phyloP scores from a whole-genome alignment of 805 yeast genomes.

The Pichia kluyveri region DNA sequence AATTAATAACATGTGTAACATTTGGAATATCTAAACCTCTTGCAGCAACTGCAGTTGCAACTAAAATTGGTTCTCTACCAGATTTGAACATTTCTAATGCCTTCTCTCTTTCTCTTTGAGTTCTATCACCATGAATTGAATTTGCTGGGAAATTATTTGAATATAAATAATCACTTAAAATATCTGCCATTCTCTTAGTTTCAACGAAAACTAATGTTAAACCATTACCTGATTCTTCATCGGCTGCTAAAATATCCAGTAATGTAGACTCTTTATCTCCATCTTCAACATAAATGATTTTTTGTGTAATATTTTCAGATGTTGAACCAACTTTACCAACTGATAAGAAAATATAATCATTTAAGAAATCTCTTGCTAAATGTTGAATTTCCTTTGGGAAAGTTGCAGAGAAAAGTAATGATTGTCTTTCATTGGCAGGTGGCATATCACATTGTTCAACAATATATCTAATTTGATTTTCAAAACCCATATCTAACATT shows the following conservation, averaged over 20 bases:
- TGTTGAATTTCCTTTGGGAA: slow-evolving; percentile 97
- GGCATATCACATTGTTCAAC: slow-evolving; percentile 99
- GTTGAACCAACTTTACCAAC: slow-evolving; percentile 99
- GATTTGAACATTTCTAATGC: slow-evolving; percentile 90
- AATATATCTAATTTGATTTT: slow-evolving; percentile 97
- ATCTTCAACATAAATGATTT: slow-evolving; percentile 84
- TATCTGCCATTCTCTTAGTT: slow-evolving; percentile 98
- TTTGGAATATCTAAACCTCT: slow-evolving; percentile 99
- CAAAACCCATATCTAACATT: slow-evolving; percentile 99
- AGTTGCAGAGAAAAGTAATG: slow-evolving; percentile 97
- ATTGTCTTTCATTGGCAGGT: slow-evolving; percentile 80
- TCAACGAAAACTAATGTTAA: slow-evolving; percentile 93
- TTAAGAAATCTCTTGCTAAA: slow-evolving; percentile 94
- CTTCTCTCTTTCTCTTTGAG: slow-evolving; percentile 95
- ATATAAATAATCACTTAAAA: slow-evolving; percentile 83
- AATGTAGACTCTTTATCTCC: slow-evolving; percentile 86
- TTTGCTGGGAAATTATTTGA: slow-evolving; percentile 92
- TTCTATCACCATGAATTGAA: slow-evolving; percentile 98
- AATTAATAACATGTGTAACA: slow-evolving; percentile 95
- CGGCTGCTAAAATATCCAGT: slow-evolving; percentile 73
- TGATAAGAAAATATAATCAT: slow-evolving; percentile 89
- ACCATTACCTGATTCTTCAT: slow-evolving; percentile 66
- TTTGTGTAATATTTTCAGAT: slow-evolving; percentile 96
- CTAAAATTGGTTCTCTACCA: slow-evolving; percentile 89
- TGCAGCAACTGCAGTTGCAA: slow-evolving; percentile 99